Conservation (phyloP, 83 land plant species). For the Picea mariana region DNA sequence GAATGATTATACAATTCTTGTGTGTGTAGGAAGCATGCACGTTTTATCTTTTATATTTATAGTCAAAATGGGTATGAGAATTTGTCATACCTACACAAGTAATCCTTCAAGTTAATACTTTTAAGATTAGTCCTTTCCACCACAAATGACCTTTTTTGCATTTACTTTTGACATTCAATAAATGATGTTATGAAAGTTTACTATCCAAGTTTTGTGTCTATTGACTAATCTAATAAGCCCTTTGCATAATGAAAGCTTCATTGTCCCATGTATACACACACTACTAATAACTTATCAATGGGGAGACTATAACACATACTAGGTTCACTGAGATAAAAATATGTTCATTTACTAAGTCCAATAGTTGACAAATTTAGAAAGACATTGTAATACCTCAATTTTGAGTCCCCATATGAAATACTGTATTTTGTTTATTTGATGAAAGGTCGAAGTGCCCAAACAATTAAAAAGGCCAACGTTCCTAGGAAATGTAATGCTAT, state of each 20-base stretch:
- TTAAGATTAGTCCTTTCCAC: not conserved
- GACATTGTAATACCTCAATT: too few species aligned
- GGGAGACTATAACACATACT: too few species aligned
- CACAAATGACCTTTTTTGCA: not conserved
- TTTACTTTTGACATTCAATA: not conserved
- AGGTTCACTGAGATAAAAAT: too few species aligned
- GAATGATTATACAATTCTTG: not conserved
- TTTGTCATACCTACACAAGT: not conserved
- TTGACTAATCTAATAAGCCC: not conserved
- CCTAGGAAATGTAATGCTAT: too few species aligned
- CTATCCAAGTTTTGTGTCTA: not conserved
- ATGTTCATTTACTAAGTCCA: too few species aligned
- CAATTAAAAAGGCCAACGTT: too few species aligned
- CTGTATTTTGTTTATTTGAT: too few species aligned
- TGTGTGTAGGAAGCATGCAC: not conserved
- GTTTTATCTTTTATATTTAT: not conserved
- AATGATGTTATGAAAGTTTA: not conserved
- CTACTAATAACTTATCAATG: too few species aligned
- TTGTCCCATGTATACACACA: not conserved
- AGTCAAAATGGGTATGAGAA: not conserved
- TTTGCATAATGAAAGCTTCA: not conserved
- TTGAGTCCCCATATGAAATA: too few species aligned
- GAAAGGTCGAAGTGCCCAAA: too few species aligned
- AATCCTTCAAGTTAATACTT: not conserved
- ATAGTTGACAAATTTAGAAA: too few species aligned